These are phyloP conservation scores for Eragrostis tef DNA, from an alignment of 202 grass and related monocot species.

Conservation along the genomic window DNA sequence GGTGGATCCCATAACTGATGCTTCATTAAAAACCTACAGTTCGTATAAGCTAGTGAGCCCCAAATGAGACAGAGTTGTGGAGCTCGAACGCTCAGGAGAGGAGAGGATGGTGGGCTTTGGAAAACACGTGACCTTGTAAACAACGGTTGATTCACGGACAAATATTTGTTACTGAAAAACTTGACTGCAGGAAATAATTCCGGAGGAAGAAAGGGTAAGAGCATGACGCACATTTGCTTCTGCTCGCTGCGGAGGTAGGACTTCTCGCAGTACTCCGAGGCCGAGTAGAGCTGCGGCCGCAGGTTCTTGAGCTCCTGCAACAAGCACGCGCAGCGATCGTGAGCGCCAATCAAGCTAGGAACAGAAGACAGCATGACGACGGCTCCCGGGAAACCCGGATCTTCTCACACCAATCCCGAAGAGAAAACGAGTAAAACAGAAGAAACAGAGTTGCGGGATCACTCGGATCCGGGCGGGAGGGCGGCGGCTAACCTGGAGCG, in stretches of 20 bases:
- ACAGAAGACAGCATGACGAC: neutral
- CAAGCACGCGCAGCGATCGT: neutral
- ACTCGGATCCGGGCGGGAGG: slow-evolving; percentile 26
- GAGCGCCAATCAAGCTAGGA: slow-evolving; percentile 34
- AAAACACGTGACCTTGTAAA: slow-evolving; percentile 16
- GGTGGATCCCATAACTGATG: slow-evolving; percentile 13
- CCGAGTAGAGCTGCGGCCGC: slow-evolving; percentile 93
- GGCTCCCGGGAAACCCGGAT: slow-evolving; percentile 39
- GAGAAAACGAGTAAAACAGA: neutral
- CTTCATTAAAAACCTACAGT: slow-evolving; percentile 26
- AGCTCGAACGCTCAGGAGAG: neutral
- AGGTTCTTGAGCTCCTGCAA: slow-evolving; percentile 96
- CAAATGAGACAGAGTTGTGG: neutral
- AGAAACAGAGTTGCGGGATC: slow-evolving; percentile 16
- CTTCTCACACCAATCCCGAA: slow-evolving; percentile 38
- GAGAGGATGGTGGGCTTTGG: neutral
- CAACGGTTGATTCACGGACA: neutral
- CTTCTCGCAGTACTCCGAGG: slow-evolving; percentile 96
- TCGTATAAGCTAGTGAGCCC: neutral
- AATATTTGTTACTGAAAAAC: neutral
- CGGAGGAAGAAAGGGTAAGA: slow-evolving; percentile 11
- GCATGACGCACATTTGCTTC: slow-evolving; percentile 82
- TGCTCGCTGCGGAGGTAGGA: slow-evolving; percentile 87
- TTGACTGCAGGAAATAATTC: slow-evolving; percentile 14
- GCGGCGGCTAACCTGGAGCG: slow-evolving; percentile 71